A percentile compares a stretch with the other conserved stretches of the same genome.
Conservation (phyloP, 441 rosid species). For the Pelargonium fulgidum region DNA sequence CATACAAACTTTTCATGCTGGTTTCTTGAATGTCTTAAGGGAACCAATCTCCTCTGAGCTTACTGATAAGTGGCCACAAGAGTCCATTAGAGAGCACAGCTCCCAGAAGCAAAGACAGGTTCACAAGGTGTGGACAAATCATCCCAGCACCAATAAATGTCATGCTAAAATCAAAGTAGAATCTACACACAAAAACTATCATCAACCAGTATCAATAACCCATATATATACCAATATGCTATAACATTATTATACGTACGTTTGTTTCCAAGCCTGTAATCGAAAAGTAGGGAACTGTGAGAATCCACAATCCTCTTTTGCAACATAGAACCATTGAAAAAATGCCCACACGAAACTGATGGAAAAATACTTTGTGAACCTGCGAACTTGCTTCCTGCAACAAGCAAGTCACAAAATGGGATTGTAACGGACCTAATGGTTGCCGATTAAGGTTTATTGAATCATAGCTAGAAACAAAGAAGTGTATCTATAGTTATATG, state of each 20-base stretch:
- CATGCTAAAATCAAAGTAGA: slow-evolving; percentile 80
- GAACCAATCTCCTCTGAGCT: slow-evolving; percentile 71
- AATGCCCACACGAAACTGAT: slow-evolving; percentile 83
- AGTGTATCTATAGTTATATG: background rate
- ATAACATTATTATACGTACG: slow-evolving; percentile 35
- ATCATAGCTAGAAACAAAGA: too few relatives aligned
- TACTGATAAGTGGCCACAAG: slow-evolving; percentile 73
- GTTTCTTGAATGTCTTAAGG: slow-evolving; percentile 38
- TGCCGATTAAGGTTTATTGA: background rate
- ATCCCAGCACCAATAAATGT: slow-evolving; percentile 88
- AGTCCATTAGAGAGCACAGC: slow-evolving; percentile 84
- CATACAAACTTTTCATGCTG: slow-evolving; percentile 77
- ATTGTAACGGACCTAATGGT: background rate
- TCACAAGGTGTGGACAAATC: slow-evolving; percentile 89
- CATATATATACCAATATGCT: background rate
- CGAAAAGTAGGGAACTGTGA: slow-evolving; percentile 81
- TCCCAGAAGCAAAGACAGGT: slow-evolving; percentile 71
- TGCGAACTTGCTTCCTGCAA: slow-evolving; percentile 84
- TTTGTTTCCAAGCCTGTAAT: slow-evolving; percentile 60
- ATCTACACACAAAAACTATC: slow-evolving; percentile 38
- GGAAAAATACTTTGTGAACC: slow-evolving; percentile 64
- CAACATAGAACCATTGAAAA: slow-evolving; percentile 89
- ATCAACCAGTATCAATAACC: slow-evolving; percentile 13
- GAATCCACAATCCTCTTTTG: slow-evolving; percentile 72
- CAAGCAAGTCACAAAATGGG: background rate